A percentile compares a stretch with the other conserved stretches of the same genome.
phyloP scores from a whole-genome alignment of 1,139 yeast species.

The Meyerozyma athensensis region DNA sequence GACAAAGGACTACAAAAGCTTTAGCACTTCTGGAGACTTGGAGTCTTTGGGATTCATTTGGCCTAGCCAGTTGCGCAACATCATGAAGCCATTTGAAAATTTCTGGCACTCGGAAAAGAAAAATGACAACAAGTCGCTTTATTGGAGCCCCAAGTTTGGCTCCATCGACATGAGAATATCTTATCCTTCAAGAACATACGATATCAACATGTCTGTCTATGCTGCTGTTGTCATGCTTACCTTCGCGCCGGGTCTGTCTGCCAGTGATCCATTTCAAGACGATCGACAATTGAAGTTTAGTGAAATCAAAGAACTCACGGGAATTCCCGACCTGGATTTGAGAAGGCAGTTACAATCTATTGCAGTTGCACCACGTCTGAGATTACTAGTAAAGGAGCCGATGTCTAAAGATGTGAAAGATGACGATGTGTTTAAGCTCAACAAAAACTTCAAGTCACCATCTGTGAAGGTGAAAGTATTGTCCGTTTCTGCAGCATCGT shows the following conservation, averaged over 20 bases:
- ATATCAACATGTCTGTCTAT: constrained; percentile 73
- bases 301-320: constrained; percentile 63
- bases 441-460: constrained; percentile 67
- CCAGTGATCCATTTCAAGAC: constrained; percentile 44
- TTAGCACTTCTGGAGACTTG: constrained; percentile 33
- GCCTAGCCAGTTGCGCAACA: constrained; percentile 36
- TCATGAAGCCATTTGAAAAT: constrained; percentile 38
- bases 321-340: constrained; percentile 69
- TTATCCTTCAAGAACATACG: constrained; percentile 67
- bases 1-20: constrained; percentile 55
- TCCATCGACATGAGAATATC: constrained; percentile 71
- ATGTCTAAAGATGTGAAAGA: constrained; percentile 66
- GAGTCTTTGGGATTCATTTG: constrained; percentile 45
- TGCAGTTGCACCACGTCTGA: constrained; percentile 77
- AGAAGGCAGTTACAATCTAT: constrained; percentile 78
- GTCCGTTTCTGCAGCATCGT: constrained; percentile 48
- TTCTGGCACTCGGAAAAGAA: constrained; percentile 47
- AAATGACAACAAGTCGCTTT: constrained; percentile 69
- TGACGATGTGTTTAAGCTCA: constrained; percentile 63
- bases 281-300: constrained; percentile 40
- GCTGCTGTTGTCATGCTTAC: constrained; percentile 74
- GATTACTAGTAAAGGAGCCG: constrained; percentile 69
- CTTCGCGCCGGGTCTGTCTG: constrained; percentile 55
- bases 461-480: constrained; percentile 71
- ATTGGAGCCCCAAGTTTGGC: constrained; percentile 84